Evolutionary conservation across 2,329 filamentous ascomycete genomes (phyloP).

Genomic region (Aspergillus fischeri): DNA sequence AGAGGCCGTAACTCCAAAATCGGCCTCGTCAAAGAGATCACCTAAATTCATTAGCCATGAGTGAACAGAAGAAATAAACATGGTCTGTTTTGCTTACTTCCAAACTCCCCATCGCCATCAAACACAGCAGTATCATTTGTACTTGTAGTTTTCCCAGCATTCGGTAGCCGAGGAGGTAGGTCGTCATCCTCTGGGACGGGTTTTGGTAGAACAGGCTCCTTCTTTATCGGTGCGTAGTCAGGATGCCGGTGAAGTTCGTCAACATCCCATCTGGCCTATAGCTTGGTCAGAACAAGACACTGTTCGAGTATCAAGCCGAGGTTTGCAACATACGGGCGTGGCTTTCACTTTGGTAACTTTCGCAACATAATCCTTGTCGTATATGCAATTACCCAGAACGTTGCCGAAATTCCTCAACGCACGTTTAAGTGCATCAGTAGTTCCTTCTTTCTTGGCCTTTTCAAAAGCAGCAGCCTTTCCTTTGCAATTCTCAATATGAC

Average conservation of each 20-base stretch:
- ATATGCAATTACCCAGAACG: slow-evolving; percentile 95
- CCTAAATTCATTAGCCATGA: slow-evolving; percentile 27
- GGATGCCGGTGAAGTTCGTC: slow-evolving; percentile 76
- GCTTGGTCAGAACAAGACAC: slow-evolving; percentile 9
- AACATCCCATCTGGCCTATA: slow-evolving; percentile 66
- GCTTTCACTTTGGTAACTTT: slow-evolving; percentile 90
- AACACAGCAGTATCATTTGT: slow-evolving; percentile 26
- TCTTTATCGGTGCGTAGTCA: slow-evolving; percentile 63
- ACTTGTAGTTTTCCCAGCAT: slow-evolving; percentile 26
- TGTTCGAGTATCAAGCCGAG: background rate
- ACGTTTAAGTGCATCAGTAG: slow-evolving; percentile 88
- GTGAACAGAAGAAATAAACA: background rate
- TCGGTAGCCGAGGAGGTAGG: slow-evolving; percentile 33
- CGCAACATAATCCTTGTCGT: slow-evolving; percentile 89
- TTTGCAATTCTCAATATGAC: slow-evolving; percentile 92
- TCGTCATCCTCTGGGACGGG: slow-evolving; percentile 44
- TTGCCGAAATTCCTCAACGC: slow-evolving; percentile 91
- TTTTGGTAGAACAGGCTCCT: slow-evolving; percentile 43
- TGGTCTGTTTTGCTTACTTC: slow-evolving; percentile 29
- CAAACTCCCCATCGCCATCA: slow-evolving; percentile 42
- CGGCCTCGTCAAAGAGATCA: slow-evolving; percentile 70
- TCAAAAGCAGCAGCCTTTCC: slow-evolving; percentile 95
- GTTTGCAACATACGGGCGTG: slow-evolving; percentile 50
- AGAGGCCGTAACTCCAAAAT: slow-evolving; percentile 66
- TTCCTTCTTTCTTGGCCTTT: slow-evolving; percentile 97